Percentiles rank a stretch among this genome's conserved stretches.
Evolutionary conservation across 495 filamentous ascomycete genomes (phyloP).

Genomic region (Eremomyces bilateralis): DNA sequence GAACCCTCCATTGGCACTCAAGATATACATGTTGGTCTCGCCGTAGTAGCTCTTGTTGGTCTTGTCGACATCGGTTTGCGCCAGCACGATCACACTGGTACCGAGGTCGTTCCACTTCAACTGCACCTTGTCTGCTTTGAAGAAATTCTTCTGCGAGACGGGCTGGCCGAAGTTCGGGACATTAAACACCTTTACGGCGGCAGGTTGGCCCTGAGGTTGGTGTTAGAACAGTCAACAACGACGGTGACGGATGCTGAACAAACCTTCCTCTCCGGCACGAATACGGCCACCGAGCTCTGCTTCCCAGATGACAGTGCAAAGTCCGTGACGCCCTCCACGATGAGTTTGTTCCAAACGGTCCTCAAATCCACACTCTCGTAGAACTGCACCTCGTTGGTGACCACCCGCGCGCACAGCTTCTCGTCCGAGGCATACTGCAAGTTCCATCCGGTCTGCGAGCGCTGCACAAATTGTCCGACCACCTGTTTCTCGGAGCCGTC

Average conservation of each 20-base stretch:
- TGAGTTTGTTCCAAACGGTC: slow-evolving; percentile 85
- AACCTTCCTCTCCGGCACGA: slow-evolving; percentile 88
- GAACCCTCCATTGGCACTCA: slow-evolving; percentile 77
- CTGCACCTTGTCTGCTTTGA: slow-evolving; percentile 96
- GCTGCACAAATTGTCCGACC: slow-evolving; percentile 83
- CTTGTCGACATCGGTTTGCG: slow-evolving; percentile 95
- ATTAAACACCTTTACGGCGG: slow-evolving; percentile 81
- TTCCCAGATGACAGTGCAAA: slow-evolving; percentile 79
- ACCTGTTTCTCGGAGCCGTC: slow-evolving; percentile 36
- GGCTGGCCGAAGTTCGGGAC: slow-evolving; percentile 61
- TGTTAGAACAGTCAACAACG: not conserved
- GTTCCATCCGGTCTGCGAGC: slow-evolving; percentile 89
- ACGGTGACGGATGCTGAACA: not conserved
- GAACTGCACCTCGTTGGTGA: slow-evolving; percentile 95
- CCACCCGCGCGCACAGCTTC: slow-evolving; percentile 69
- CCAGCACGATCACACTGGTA: slow-evolving; percentile 79
- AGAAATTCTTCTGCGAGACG: slow-evolving; percentile 94
- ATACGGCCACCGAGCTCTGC: slow-evolving; percentile 77
- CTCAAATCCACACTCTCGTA: slow-evolving; percentile 68
- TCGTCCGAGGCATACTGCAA: slow-evolving; percentile 92
- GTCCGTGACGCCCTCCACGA: slow-evolving; percentile 72
- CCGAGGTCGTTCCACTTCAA: slow-evolving; percentile 91
- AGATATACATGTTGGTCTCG: slow-evolving; percentile 89
- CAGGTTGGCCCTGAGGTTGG: slow-evolving; percentile 54
- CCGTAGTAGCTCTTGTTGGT: slow-evolving; percentile 98